These are phyloP conservation scores for Citrullus amarus DNA, from an alignment of 306 rosid genomes.

Conservation along the genomic window DNA sequence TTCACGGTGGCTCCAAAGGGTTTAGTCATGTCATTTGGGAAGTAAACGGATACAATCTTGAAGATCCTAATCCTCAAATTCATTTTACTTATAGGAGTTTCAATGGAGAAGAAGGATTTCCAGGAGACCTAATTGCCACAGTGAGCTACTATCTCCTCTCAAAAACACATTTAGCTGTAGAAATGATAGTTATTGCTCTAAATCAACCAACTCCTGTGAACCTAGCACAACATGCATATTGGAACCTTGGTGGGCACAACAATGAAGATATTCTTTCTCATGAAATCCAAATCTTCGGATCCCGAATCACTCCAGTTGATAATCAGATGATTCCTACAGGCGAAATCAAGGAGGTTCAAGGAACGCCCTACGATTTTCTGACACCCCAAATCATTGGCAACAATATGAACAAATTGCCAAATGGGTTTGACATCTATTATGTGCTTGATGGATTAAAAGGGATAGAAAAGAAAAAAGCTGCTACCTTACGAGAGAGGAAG, in stretches of 20 bases:
- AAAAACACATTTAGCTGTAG: constrained; percentile 1
- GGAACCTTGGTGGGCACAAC: constrained; percentile 12
- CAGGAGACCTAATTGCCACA: not conserved
- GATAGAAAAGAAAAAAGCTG: not conserved
- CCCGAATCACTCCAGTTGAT: not conserved
- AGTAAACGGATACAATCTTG: not conserved
- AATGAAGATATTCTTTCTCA: constrained; percentile 6
- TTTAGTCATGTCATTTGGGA: constrained; percentile 9
- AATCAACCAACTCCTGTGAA: constrained; percentile 12
- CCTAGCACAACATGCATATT: constrained; percentile 8
- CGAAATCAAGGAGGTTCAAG: not conserved
- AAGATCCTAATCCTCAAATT: constrained; percentile 1
- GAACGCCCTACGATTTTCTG: constrained; percentile 11
- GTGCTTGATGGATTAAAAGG: not conserved
- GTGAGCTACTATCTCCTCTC: not conserved
- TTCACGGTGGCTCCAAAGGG: constrained; percentile 12
- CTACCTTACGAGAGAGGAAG: not conserved
- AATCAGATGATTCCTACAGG: constrained; percentile 1
- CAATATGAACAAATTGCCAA: not conserved
- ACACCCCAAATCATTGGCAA: not conserved
- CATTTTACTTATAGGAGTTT: not conserved
- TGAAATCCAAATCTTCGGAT: not conserved
- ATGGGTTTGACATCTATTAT: constrained; percentile 3
- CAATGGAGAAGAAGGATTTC: constrained; percentile 10
- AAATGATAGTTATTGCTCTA: not conserved